Conservation (phyloP, 192 early-diverging fungal species). For the Haplosporangium gracile region DNA sequence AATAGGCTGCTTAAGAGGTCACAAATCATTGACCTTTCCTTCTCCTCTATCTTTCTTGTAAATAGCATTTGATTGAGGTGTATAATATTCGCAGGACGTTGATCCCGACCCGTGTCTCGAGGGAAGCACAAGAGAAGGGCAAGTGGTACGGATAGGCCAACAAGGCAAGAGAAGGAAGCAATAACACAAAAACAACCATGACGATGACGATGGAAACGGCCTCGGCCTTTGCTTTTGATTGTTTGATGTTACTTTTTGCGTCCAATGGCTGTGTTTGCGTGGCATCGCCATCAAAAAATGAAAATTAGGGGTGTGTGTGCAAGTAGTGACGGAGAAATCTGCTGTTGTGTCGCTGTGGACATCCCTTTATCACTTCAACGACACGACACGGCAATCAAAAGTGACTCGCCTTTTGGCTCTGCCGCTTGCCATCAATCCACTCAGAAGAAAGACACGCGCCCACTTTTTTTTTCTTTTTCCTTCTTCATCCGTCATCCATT, state of each 20-base stretch:
- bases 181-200: too few species aligned
- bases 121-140: conserved; percentile 34
- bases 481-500: background rate
- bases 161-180: background rate
- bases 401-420: too few species aligned
- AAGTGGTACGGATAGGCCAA: conserved; percentile 60
- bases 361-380: too few species aligned
- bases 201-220: background rate
- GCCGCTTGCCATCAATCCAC: too few species aligned
- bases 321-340: too few species aligned
- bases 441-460: too few species aligned
- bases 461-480: background rate
- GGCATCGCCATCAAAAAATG: too few species aligned
- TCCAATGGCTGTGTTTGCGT: too few species aligned
- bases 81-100: conserved; percentile 70
- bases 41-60: background rate
- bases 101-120: conserved; percentile 71
- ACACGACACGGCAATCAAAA: too few species aligned
- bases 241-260: too few species aligned
- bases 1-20: background rate
- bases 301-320: too few species aligned
- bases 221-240: background rate
- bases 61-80: conserved; percentile 74
- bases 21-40: background rate
- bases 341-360: too few species aligned